Percentiles rank a stretch among this genome's conserved stretches.
Conservation (phyloP, 495 filamentous ascomycete species). For the Penicillium pulvis region DNA sequence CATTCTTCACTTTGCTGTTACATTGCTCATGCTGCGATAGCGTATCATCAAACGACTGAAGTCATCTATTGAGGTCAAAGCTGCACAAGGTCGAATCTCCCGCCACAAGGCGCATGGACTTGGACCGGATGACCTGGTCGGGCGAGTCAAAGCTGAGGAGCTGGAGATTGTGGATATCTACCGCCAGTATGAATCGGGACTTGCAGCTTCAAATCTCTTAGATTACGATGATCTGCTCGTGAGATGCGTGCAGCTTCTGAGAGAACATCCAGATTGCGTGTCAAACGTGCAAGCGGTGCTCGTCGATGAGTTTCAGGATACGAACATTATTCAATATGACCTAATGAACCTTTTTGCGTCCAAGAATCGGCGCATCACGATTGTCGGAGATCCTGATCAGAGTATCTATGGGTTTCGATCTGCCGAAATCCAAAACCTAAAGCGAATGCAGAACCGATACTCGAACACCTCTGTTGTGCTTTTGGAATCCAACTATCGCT, state of each 20-base stretch:
- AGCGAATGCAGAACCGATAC: conserved; percentile 74
- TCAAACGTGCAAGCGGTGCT: conserved; percentile 88
- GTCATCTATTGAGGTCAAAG: conserved; percentile 66
- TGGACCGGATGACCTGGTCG: conserved; percentile 45
- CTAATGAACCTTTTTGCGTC: conserved; percentile 89
- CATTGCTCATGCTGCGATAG: conserved; percentile 29
- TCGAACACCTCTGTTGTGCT: conserved; percentile 77
- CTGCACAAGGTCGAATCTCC: conserved; percentile 77
- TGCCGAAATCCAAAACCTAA: conserved; percentile 89
- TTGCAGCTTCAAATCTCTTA: conserved; percentile 77
- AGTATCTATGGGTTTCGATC: conserved; percentile 99
- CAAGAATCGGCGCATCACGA: conserved; percentile 72
- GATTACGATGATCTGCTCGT: conserved; percentile 96
- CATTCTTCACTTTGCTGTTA: conserved; percentile 3
- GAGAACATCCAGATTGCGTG: conserved; percentile 78
- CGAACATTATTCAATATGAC: conserved; percentile 93
- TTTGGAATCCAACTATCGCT: conserved; percentile 95
- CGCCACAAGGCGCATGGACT: conserved; percentile 77
- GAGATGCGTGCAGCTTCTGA: conserved; percentile 79
- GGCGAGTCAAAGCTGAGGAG: conserved; percentile 52
- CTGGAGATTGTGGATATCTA: conserved; percentile 77
- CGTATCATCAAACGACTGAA: conserved; percentile 78
- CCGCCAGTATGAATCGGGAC: conserved; percentile 72
- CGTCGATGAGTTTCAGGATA: conserved; percentile 98
- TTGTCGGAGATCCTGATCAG: conserved; percentile 97